Percentiles rank a stretch among this genome's conserved stretches.
Conservation (phyloP, 176 grass and related monocot species). For the Neostapfia colusana region DNA sequence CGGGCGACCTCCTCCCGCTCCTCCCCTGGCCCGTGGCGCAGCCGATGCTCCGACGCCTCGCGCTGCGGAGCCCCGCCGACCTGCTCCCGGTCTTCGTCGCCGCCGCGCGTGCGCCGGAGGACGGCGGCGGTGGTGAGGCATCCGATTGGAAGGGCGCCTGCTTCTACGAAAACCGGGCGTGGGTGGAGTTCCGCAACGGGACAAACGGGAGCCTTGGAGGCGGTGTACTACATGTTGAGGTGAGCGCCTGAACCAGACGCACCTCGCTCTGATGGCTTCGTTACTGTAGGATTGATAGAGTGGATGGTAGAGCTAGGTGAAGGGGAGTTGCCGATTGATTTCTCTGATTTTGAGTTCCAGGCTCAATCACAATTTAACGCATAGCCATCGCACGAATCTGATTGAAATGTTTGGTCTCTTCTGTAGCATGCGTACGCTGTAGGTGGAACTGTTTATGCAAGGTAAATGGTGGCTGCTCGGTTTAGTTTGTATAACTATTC, state of each 20-base stretch:
- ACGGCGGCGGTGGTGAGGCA: neutral
- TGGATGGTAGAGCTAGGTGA: too few relatives aligned
- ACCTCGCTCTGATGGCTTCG: too few relatives aligned
- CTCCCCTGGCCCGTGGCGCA: constrained; percentile 53
- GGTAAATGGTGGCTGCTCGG: neutral
- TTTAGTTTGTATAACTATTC: neutral
- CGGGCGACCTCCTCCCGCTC: constrained; percentile 72
- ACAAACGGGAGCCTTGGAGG: constrained; percentile 42
- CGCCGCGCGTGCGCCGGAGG: constrained; percentile 38
- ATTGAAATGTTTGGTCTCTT: neutral
- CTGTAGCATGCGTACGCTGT: neutral
- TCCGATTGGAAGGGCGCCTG: constrained; percentile 91
- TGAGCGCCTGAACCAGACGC: constrained; percentile 11
- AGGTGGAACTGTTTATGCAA: neutral
- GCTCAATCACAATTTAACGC: too few relatives aligned
- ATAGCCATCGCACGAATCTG: too few relatives aligned
- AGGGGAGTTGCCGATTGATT: too few relatives aligned
- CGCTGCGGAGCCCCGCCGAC: constrained; percentile 59
- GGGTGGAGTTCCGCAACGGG: constrained; percentile 64
- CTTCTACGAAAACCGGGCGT: constrained; percentile 80
- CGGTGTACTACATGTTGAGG: constrained; percentile 62
- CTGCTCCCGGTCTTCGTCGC: constrained; percentile 86
- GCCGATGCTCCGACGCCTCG: constrained; percentile 65
- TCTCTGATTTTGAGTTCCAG: too few relatives aligned
- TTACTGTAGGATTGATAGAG: too few relatives aligned